phyloP scores from a whole-genome alignment of 352 stramenopile species.

The Pilasporangium apinafurcum region DNA sequence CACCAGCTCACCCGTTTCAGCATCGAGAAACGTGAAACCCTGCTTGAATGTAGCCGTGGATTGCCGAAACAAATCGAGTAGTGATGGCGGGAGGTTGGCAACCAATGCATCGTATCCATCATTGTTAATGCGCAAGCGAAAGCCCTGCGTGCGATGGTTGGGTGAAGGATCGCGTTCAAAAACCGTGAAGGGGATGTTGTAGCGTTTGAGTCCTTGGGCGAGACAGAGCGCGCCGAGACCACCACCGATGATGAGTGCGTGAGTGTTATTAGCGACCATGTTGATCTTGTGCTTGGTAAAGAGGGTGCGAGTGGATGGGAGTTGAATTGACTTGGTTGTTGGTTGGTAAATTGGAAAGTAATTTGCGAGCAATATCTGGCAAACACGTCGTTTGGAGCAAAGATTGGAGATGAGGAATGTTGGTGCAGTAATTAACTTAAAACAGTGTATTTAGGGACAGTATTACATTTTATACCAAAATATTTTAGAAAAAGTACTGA shows the following conservation, averaged over 20 bases:
- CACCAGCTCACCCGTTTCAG: slow-evolving; percentile 9
- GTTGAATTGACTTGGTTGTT: no score
- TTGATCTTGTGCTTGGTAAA: no score
- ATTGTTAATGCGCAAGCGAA: slow-evolving; percentile 46
- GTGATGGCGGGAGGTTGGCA: slow-evolving; percentile 18
- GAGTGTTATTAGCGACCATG: no score
- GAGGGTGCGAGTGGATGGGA: no score
- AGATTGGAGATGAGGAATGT: no score
- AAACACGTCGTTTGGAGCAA: no score
- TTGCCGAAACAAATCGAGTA: slow-evolving; percentile 42
- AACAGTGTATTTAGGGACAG: no score
- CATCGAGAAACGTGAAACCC: slow-evolving; percentile 36
- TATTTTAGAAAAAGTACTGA: no score
- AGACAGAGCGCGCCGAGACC: slow-evolving; percentile 52
- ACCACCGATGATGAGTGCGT: slow-evolving; percentile 38
- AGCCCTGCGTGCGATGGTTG: slow-evolving; percentile 50
- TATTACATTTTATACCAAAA: no score
- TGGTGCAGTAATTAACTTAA: no score
- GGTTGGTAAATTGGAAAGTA: no score
- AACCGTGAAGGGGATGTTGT: slow-evolving; percentile 51
- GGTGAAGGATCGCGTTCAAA: slow-evolving; percentile 51
- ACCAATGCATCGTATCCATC: slow-evolving; percentile 46
- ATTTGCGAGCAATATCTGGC: no score
- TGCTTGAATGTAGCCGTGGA: slow-evolving; percentile 39
- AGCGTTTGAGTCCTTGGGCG: slow-evolving; percentile 42